Conservation (phyloP, 257 asterid species). For the Penstemon barbatus region DNA sequence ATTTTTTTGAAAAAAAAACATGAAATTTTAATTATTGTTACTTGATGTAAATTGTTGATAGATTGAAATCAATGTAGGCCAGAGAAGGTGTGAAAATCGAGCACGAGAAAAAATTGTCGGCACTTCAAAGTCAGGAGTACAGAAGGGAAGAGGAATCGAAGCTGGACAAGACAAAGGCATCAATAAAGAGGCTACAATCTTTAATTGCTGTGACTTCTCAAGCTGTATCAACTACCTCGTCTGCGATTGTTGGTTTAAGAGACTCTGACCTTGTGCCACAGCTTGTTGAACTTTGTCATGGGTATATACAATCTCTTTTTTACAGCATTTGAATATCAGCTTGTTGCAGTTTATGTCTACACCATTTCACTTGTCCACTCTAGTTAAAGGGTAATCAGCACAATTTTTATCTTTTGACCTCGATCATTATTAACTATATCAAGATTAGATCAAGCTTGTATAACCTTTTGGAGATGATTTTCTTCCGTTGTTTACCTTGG, state of each 20-base stretch:
- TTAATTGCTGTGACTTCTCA: conserved; percentile 88
- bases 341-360: conserved; percentile 6
- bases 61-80: conserved; percentile 46
- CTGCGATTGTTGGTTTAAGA: conserved; percentile 69
- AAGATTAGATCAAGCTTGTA: not conserved
- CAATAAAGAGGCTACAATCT: conserved; percentile 83
- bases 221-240: conserved; percentile 84
- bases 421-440: not conserved
- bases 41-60: conserved; percentile 18
- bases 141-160: conserved; percentile 69
- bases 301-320: conserved; percentile 47
- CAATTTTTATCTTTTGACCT: not conserved
- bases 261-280: conserved; percentile 94
- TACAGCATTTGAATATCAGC: not conserved
- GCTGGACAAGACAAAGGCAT: conserved; percentile 90
- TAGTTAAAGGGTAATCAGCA: not conserved
- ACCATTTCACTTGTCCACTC: not conserved
- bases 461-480: not conserved
- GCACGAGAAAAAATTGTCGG: conserved; percentile 76
- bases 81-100: conserved; percentile 93
- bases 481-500: not conserved
- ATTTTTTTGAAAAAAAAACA: not conserved
- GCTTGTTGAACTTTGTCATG: conserved; percentile 95
- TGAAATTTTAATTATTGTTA: not conserved
- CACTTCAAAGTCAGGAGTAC: conserved; percentile 81